These are phyloP conservation scores for Carallia pectinifolia DNA, from an alignment of 345 rosid genomes.

Conservation along the genomic window DNA sequence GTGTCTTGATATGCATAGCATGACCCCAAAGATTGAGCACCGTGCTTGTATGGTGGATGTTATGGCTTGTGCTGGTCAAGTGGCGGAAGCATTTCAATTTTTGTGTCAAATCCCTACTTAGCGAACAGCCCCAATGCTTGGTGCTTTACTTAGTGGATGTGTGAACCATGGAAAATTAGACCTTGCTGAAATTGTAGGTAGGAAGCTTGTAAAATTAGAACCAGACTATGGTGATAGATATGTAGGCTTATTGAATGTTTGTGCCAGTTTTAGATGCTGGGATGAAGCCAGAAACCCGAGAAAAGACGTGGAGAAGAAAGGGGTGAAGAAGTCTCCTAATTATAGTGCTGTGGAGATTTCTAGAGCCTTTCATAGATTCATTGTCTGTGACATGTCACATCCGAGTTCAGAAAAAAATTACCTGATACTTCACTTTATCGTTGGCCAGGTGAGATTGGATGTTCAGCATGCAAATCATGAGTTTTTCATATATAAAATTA, in stretches of 20 bases:
- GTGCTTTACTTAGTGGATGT: conserved; percentile 74
- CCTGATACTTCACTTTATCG: conserved; percentile 37
- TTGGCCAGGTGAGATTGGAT: conserved; percentile 41
- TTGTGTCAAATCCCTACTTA: conserved; percentile 47
- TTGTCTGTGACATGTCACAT: conserved; percentile 61
- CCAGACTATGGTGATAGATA: conserved; percentile 72
- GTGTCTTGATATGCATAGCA: conserved; percentile 38
- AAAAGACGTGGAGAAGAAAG: conserved; percentile 71
- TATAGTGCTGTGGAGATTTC: conserved; percentile 53
- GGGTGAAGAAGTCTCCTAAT: conserved; percentile 69
- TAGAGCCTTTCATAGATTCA: conserved; percentile 51
- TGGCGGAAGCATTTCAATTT: conserved; percentile 57
- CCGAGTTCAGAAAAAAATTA: conserved; percentile 37
- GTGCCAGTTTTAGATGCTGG: conserved; percentile 51
- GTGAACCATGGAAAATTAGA: conserved; percentile 56
- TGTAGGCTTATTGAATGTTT: conserved; percentile 58
- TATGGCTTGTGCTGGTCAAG: conserved; percentile 63
- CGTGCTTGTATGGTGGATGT: conserved; percentile 83
- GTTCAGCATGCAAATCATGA: conserved; percentile 26
- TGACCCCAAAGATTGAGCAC: conserved; percentile 62
- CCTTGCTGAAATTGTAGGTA: conserved; percentile 64
- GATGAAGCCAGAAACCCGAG: conserved; percentile 61
- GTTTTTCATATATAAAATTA: background rate
- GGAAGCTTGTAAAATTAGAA: conserved; percentile 64
- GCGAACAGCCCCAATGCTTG: conserved; percentile 66